Evolutionary conservation across 441 rosid species (phyloP).

Genomic region (Isatis lusitanica): DNA sequence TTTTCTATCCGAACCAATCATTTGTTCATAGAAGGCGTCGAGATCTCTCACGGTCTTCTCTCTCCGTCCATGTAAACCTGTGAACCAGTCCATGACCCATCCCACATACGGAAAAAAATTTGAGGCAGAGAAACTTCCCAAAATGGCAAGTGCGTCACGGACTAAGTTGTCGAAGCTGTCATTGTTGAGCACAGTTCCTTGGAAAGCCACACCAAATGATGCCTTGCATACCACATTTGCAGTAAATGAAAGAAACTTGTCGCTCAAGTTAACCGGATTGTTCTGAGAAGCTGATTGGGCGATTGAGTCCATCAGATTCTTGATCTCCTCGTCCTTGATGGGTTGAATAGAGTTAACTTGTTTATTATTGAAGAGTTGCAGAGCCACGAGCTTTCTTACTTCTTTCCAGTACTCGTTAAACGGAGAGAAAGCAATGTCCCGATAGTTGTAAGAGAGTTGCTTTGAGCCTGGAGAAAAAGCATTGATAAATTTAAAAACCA

Average conservation of each 20-base stretch:
- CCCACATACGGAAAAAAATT: conserved; percentile 48
- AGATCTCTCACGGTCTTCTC: conserved; percentile 31
- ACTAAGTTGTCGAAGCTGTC: conserved; percentile 35
- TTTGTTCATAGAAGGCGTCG: conserved; percentile 42
- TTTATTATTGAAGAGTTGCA: conserved; percentile 44
- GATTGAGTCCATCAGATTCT: conserved; percentile 31
- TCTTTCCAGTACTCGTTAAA: conserved; percentile 49
- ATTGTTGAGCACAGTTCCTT: conserved; percentile 33
- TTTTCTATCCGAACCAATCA: conserved; percentile 42
- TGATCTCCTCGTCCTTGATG: conserved; percentile 47
- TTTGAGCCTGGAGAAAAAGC: conserved; percentile 1
- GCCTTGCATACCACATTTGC: conserved; percentile 37
- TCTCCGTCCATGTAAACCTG: conserved; percentile 33
- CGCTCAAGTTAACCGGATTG: conserved; percentile 40
- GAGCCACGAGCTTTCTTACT: conserved; percentile 37
- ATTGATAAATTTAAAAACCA: background rate
- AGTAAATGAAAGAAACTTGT: conserved; percentile 34
- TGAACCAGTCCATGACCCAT: conserved; percentile 47
- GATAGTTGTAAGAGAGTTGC: conserved; percentile 43
- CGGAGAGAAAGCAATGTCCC: conserved; percentile 47
- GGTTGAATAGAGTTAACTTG: conserved; percentile 42
- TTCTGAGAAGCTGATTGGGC: conserved; percentile 33
- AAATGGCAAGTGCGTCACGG: conserved; percentile 31
- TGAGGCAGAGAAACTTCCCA: conserved; percentile 40
- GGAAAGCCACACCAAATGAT: conserved; percentile 45